phyloP scores from a whole-genome alignment of 2,329 filamentous ascomycete species.

The Aspergillus tanneri region DNA sequence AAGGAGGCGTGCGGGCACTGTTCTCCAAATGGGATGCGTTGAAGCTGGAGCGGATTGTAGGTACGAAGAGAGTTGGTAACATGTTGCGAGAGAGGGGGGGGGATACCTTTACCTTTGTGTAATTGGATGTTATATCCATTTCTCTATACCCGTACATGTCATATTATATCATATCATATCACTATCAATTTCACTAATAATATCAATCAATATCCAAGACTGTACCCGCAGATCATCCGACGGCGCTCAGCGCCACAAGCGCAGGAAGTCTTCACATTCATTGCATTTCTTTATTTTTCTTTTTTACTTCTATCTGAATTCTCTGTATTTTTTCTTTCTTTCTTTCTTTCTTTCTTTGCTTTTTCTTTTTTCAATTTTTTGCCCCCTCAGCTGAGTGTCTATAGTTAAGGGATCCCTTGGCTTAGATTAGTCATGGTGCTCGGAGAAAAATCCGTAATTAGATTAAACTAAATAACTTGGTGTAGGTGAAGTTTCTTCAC shows the following conservation, averaged over 20 bases:
- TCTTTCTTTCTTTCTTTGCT: too few species aligned
- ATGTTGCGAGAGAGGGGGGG: constrained; percentile 78
- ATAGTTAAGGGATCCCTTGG: neutral
- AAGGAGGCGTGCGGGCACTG: constrained; percentile 57
- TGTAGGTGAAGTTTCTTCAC: too few species aligned
- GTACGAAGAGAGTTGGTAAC: constrained; percentile 72
- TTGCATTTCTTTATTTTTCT: neutral
- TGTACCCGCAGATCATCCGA: neutral
- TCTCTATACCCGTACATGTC: neutral
- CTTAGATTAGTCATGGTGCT: neutral
- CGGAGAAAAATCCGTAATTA: neutral
- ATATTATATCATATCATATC: too few species aligned
- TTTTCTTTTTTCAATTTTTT: too few species aligned
- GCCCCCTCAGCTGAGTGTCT: too few species aligned
- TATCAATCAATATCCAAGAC: neutral
- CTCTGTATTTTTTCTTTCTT: too few species aligned
- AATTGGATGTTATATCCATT: neutral
- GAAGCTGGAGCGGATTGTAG: constrained; percentile 84
- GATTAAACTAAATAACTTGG: too few species aligned
- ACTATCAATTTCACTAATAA: too few species aligned
- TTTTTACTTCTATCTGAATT: neutral
- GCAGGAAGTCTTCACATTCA: neutral
- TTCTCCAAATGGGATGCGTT: constrained; percentile 90
- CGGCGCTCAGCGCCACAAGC: neutral
- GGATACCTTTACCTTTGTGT: constrained; percentile 95